Conservation (phyloP, 2,329 filamentous ascomycete species). For the Sordariomycetes sp. region DNA sequence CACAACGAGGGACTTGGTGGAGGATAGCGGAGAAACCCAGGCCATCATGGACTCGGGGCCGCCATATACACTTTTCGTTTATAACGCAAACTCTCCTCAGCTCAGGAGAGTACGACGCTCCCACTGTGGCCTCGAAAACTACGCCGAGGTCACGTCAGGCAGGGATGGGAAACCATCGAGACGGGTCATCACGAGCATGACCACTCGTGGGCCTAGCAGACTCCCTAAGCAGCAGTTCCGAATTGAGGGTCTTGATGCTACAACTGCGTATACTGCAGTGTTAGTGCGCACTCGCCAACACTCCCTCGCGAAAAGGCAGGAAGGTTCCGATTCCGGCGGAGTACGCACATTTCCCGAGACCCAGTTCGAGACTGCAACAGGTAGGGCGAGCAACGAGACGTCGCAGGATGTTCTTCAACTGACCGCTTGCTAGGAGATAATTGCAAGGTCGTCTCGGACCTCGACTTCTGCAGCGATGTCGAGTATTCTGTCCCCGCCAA, state of each 20-base stretch:
- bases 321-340: slow-evolving; percentile 41
- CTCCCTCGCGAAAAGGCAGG: slow-evolving; percentile 28
- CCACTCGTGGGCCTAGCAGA: slow-evolving; percentile 51
- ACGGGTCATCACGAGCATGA: slow-evolving; percentile 53
- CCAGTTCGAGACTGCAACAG: slow-evolving; percentile 66
- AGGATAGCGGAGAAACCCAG: slow-evolving; percentile 33
- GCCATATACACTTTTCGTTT: slow-evolving; percentile 71
- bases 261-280: slow-evolving; percentile 61
- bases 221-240: slow-evolving; percentile 84
- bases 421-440: slow-evolving; percentile 48
- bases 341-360: slow-evolving; percentile 63
- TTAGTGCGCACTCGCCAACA: slow-evolving; percentile 51
- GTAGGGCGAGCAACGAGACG: slow-evolving; percentile 33
- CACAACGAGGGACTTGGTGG: slow-evolving; percentile 67
- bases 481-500: slow-evolving; percentile 89
- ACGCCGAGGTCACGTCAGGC: slow-evolving; percentile 51
- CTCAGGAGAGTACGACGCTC: slow-evolving; percentile 67
- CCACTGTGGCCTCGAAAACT: slow-evolving; percentile 65
- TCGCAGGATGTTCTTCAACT: not conserved
- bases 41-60: slow-evolving; percentile 33
- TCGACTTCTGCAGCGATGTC: slow-evolving; percentile 80
- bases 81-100: slow-evolving; percentile 45
- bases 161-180: slow-evolving; percentile 32
- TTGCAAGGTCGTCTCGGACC: slow-evolving; percentile 75
- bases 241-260: slow-evolving; percentile 61